Base-by-base conservation (phyloP, 345 rosid genomes). In the Camelina laxa region DNA sequence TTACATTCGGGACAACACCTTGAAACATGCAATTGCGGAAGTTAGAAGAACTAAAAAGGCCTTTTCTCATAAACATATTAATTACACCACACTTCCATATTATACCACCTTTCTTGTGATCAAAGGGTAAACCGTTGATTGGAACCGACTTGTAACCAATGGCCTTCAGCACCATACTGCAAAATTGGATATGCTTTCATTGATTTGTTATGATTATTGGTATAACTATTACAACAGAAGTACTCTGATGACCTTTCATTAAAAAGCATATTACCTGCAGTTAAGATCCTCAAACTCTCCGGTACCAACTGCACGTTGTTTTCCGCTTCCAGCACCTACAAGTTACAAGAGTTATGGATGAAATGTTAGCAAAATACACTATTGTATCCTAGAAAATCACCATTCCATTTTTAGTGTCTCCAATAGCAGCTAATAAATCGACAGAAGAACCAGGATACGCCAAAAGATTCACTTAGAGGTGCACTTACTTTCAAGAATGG, bases 131-230 rank as follows among this genome's bases (percentile, higher is more conserved):
- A 50, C 91, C 97, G 59, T 84, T 69, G 47, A 89, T 79, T 24
- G 90, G 90, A 56, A 87, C 81, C 7, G 97, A 87, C 84, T 89
- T 92, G 84, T 95, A 95, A 69, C 99, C 99, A 72, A 95, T 89
- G 88, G 97, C 89, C 85, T 87, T 95, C 75, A 90, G 75, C 81
- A 90, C 96, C 74, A 90, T 31, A 86, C 99, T 95, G 75, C 68
- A 78, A 62, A 74, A 73, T 59, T 47, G 59, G 50, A 63, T 31
- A 72, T 9, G 65, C 62, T 69, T 47, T 33, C 36, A 31, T 48
- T 4, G 3, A 42, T 6, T 56, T 21, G 8, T 19, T 64, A 19
- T 42, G 17, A 27, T 1, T 51, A 24, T 50, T 38, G 22, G 24
- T 65, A 20, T 45, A 65, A 4, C 44, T 38, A 14, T 53, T 31